phyloP scores from a whole-genome alignment of 495 filamentous ascomycete genomes.

The Sordaria brevicollis region DNA sequence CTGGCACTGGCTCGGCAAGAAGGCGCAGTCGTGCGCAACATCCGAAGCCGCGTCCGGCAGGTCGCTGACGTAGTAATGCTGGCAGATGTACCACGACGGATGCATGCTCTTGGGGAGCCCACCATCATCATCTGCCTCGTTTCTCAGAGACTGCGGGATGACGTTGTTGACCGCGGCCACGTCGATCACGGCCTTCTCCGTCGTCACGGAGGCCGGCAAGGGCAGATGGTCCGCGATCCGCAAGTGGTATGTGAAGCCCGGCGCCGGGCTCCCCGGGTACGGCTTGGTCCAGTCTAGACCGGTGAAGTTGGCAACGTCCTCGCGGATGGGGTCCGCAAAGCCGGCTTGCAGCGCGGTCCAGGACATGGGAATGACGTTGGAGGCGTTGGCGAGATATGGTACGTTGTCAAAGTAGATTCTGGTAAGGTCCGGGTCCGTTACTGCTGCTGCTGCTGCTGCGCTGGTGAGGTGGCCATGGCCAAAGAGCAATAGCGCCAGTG shows the following conservation, averaged over 20 bases:
- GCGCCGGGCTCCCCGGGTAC: background rate
- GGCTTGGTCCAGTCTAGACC: background rate
- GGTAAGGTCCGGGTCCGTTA: no score
- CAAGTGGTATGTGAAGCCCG: background rate
- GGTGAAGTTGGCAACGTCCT: background rate
- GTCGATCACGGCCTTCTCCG: background rate
- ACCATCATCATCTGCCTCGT: no score
- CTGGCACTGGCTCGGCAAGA: background rate
- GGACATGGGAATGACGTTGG: background rate
- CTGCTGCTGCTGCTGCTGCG: no score
- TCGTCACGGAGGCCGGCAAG: background rate
- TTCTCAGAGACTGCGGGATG: background rate
- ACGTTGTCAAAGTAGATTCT: background rate
- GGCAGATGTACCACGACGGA: background rate
- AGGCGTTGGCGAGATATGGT: background rate
- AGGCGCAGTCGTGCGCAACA: background rate
- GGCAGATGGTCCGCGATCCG: background rate
- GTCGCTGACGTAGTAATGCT: background rate
- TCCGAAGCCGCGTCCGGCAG: background rate
- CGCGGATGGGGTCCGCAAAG: background rate
- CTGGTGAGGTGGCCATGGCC: background rate
- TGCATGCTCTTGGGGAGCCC: background rate
- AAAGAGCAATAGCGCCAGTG: background rate
- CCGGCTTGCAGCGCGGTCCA: background rate
- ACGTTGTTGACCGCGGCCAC: background rate